Evolutionary conservation across 164 flowering plant species (phyloP).

Genomic region (Cinnamomum micranthum): DNA sequence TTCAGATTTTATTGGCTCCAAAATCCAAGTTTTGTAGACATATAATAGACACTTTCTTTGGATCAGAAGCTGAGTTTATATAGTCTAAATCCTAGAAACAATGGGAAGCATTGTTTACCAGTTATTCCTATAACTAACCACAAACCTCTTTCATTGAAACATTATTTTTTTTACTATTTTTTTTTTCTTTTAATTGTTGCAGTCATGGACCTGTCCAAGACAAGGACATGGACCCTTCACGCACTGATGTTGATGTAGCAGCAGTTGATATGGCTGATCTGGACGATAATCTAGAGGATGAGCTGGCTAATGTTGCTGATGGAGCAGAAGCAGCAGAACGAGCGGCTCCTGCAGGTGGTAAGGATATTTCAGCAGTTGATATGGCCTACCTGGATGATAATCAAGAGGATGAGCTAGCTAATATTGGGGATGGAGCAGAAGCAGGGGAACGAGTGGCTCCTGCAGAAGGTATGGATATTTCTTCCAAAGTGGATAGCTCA

Average conservation of each 20-base stretch:
- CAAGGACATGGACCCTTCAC: constrained; percentile 10
- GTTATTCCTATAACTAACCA: background rate
- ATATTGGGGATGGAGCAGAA: constrained; percentile 5
- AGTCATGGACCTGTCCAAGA: constrained; percentile 22
- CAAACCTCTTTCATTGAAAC: background rate
- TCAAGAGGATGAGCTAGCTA: constrained; percentile 17
- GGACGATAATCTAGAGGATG: constrained; percentile 19
- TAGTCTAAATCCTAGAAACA: too few relatives aligned
- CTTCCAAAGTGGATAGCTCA: constrained; percentile 9
- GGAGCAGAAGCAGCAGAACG: background rate
- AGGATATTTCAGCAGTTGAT: constrained; percentile 1
- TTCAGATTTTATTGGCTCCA: too few relatives aligned
- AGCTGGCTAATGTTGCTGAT: constrained; percentile 8
- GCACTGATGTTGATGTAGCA: background rate
- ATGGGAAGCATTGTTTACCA: too few relatives aligned
- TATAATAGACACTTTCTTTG: too few relatives aligned
- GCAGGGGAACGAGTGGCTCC: background rate
- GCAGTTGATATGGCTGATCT: constrained; percentile 1
- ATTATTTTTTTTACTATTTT: too few relatives aligned
- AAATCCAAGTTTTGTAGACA: too few relatives aligned
- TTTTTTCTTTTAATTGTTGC: background rate
- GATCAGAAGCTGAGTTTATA: too few relatives aligned
- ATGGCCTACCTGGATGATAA: constrained; percentile 9
- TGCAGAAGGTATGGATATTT: constrained; percentile 3
- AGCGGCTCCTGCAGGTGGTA: background rate